Percentiles rank a stretch among this genome's conserved stretches.
phyloP scores from a whole-genome alignment of 23 red algal species.

The Pyropia yezoensis region DNA sequence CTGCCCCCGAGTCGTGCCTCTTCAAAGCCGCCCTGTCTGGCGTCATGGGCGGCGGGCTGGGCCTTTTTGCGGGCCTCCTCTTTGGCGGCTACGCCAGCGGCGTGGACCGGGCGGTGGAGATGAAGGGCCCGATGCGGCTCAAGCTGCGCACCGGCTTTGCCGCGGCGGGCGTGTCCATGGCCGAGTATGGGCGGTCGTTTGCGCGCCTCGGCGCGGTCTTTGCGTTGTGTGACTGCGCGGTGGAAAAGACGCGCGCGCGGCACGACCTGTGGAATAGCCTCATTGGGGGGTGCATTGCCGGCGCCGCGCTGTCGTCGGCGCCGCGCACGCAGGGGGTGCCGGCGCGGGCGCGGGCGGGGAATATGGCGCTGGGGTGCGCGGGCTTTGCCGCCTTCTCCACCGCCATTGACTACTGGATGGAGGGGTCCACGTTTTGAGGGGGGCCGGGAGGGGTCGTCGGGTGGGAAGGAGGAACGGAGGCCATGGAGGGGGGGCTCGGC shows the following conservation, averaged over 20 bases:
- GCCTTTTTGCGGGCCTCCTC: slow-evolving; percentile 76
- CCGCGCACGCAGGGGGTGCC: slow-evolving; percentile 42
- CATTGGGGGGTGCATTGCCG: slow-evolving; percentile 86
- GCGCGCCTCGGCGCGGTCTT: slow-evolving; percentile 84
- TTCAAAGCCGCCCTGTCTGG: slow-evolving; percentile 83
- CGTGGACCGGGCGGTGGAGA: slow-evolving; percentile 90
- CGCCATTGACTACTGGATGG: slow-evolving; percentile 95
- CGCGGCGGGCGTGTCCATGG: slow-evolving; percentile 47
- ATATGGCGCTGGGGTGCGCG: slow-evolving; percentile 92
- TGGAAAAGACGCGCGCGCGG: slow-evolving; percentile 82
- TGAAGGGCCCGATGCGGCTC: slow-evolving; percentile 36
- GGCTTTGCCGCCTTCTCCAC: slow-evolving; percentile 81
- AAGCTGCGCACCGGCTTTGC: slow-evolving; percentile 65
- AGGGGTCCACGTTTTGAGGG: slow-evolving; percentile 10
- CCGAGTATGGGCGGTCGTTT: slow-evolving; percentile 81
- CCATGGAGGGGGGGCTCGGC: too few species aligned
- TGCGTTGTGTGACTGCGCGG: slow-evolving; percentile 64
- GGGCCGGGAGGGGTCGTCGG: too few species aligned
- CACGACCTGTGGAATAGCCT: slow-evolving; percentile 96
- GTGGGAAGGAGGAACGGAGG: too few species aligned
- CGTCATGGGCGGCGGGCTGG: slow-evolving; percentile 68
- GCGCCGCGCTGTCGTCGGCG: slow-evolving; percentile 70
- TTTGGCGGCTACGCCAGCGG: slow-evolving; percentile 86
- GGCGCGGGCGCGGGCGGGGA: slow-evolving; percentile 47
- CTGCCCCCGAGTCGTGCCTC: slow-evolving; percentile 73